A percentile compares a stretch with the other conserved stretches of the same genome.
Conservation (phyloP, 148 eudicot genomes). For the Rhododendron molle region DNA sequence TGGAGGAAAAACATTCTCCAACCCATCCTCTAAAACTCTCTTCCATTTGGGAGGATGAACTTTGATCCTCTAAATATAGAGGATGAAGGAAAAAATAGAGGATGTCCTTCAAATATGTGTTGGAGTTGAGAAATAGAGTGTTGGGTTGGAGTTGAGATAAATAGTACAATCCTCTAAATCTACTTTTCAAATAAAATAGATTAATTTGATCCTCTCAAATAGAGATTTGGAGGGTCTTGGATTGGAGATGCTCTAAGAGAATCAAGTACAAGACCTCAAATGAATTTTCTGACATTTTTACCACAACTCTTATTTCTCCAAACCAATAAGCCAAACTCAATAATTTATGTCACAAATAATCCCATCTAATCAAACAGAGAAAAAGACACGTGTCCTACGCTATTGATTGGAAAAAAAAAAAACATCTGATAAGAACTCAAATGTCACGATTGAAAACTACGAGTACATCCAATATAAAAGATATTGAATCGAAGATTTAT, state of each 20-base stretch:
- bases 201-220: no score
- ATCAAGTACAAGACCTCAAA: background rate
- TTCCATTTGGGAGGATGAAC: no score
- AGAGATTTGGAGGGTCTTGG: no score
- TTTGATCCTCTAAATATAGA: no score
- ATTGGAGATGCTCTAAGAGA: no score
- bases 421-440: background rate
- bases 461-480: background rate
- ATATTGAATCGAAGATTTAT: background rate
- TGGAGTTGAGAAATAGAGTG: no score
- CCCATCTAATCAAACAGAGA: background rate
- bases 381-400: background rate
- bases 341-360: background rate
- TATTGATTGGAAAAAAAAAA: background rate
- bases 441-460: background rate
- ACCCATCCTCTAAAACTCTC: conserved; percentile 21
- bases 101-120: no score
- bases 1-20: no score
- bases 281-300: background rate
- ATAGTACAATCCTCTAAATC: no score
- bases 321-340: background rate
- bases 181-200: no score
- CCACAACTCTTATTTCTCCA: background rate
- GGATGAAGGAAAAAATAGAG: no score
- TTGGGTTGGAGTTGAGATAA: no score